Evolutionary conservation across 1,284 basidiomycete genomes (phyloP), one percentile per base, ranked within the genome.

Genomic region (Ceratobasidium sp.): DNA sequence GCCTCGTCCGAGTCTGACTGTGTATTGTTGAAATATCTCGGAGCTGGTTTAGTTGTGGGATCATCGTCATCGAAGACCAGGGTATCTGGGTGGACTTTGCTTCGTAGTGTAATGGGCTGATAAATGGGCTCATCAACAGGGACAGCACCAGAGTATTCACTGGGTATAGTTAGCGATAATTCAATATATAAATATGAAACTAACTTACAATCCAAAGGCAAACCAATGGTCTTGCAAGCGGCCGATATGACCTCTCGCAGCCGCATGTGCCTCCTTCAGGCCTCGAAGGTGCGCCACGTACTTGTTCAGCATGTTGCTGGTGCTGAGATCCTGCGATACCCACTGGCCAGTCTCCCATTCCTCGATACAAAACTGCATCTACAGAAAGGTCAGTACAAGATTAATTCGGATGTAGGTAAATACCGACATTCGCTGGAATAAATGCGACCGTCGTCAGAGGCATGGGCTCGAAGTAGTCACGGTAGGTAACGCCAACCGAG

Each of bases 351-450:
- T 38, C 33, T 40, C 36, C 30, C 18, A 59, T 38, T 59, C 56
- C 8, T 59, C 56, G 56, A 59, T 33, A 33, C 56, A 59, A 16
- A 59, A 59, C 38, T 58, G 56, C 2, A 58, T 16, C 56, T 58
- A 38, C 14, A 33, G 1, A 58, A 8, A 38, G 12, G 58, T 58
- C 18, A 58, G 53, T 33, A 23, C n/a, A n/a, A n/a, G n/a, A n/a
- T n/a, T n/a, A 23, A 14, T 25, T 56, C 6, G 28, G 11, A 49
- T n/a, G 23, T 5, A 23, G n/a, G n/a, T n/a, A 25, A 9, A 53
- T 5, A 58, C 56, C 0, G 6, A 58, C 56, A 38, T 7, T 58
- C 33, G 56, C 2, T 6, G 38, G 56, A 1, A 58, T 18, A 12
- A 36, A 58, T 6, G 56, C 56, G 3, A 58, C 56, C 6, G 56